Evolutionary conservation across 2,329 filamentous ascomycete genomes (phyloP), one percentile per base, ranked within the genome.

Genomic region (Xylaria sp.): DNA sequence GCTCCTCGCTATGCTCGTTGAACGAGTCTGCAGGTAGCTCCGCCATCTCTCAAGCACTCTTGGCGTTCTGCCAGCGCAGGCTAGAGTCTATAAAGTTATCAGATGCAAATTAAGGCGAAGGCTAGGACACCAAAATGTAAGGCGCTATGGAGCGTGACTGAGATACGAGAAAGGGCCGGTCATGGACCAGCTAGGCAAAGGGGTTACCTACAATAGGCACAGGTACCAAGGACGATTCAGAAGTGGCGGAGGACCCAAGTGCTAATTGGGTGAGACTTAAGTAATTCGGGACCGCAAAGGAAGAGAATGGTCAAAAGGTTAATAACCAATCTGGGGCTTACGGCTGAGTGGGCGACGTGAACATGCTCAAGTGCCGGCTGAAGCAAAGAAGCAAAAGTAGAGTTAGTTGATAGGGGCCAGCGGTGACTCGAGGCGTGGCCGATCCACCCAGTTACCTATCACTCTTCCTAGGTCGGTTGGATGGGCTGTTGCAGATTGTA

Each of bases 31-130:
- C 49, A 51, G 56, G n/a, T 39, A 52, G 52, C 60, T 67, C 64
- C 48, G 64, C 64, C 69, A 67, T 69, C 51, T 64, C 41, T 18
- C n/a, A n/a, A 39, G 33, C 23, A 39, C 15, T 60, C 41, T 57
- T 43, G 13, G 64, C 51, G 20, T 43, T n/a, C 43, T 39, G 23
- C 61, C 33, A 61, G 41, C 25, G 41, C 20, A 43, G 31, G 39
- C 18, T 33, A 28, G 31, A 41, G 41, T 31, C 18, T 18, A 15
- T 28, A 33, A 12, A 23, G 46, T 59, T 39, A 25, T n/a, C 49
- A 59, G 20, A 55, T 60, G 39, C 48, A 54, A 54, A 54, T 39
- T 54, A 31, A 55, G 51, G 36, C 43, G 5, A 60, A 49, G 13
- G 23, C 39, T 23, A 9, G 23, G 20, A 23, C 23, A 28, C 15